Evolutionary conservation across 1,284 basidiomycete species (phyloP).

Genomic region (Singerocomus rubriflavus): DNA sequence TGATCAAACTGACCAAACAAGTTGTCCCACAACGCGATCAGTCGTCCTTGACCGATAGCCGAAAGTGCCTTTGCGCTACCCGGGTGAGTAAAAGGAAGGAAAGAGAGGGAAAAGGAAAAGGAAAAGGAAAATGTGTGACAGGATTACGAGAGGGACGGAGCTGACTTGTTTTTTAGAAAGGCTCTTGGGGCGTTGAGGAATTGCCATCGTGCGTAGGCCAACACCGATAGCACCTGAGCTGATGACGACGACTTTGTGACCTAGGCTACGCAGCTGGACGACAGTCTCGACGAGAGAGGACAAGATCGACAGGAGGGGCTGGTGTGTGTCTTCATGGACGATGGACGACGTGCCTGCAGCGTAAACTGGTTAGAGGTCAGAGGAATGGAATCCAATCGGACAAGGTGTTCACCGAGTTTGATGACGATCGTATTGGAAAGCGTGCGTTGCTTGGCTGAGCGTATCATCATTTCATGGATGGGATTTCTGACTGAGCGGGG

Average conservation of each 20-base stretch:
- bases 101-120: not conserved
- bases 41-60: conserved; percentile 92
- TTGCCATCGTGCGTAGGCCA: conserved; percentile 87
- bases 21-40: conserved; percentile 97
- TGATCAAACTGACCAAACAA: conserved; percentile 92
- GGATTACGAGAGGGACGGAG: not conserved
- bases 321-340: conserved; percentile 85
- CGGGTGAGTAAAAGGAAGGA: conserved; percentile 3
- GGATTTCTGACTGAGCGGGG: not conserved
- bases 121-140: not conserved
- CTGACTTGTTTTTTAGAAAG: conserved; percentile 86
- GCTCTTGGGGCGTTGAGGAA: conserved; percentile 78
- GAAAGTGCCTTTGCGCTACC: conserved; percentile 72
- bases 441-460: conserved; percentile 25
- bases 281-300: conserved; percentile 93
- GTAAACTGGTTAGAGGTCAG: conserved; percentile 3
- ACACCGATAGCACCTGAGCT: conserved; percentile 97
- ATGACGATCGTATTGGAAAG: conserved; percentile 72
- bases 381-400: not conserved
- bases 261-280: conserved; percentile 70
- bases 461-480: conserved; percentile 15
- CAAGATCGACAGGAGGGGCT: conserved; percentile 87
- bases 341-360: conserved; percentile 86
- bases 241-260: conserved; percentile 94
- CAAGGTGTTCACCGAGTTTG: conserved; percentile 62